Evolutionary conservation across 2,329 filamentous ascomycete genomes (phyloP), one percentile per base, ranked within the genome.

Genomic region (Neonectria hederae): DNA sequence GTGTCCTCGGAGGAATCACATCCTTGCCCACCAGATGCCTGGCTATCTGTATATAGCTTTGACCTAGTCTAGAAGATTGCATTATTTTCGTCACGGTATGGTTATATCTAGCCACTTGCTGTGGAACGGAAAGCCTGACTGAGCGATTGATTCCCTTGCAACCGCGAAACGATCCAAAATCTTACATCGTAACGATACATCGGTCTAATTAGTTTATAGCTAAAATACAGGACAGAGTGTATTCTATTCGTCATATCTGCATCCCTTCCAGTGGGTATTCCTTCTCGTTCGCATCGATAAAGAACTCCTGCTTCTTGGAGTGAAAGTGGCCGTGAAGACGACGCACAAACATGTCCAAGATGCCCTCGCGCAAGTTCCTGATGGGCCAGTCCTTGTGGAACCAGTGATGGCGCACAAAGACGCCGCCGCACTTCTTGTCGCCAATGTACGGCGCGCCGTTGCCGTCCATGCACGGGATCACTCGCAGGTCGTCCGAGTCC

Each of bases 331-430:
- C 54, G 28, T 72, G 68, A 30, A 71, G 28, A 4, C 65, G 62
- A n/a, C 58, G 63, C 19, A 72, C 54, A 26, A 68, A 46, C 5
- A 54, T 22, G 22, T 71, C 64, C 43, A 67, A 57, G 24, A 72
- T 65, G 32, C 59, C 32, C 14, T 66, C 30, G 45, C 70, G 63
- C 32, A 72, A 51, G 46, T 69, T 55, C n/a, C 48, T 38, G 21
- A 69, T 58, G 24, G 70, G 60, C 1, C 26, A 40, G 38, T 71
- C 53, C 65, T 73, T 71, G 54, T 66, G 61, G 54, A 67, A 66
- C 71, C 71, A 75, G 60, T 73, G 65, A 58, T 75, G 73, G 28
- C 71, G 65, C 56, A 75, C 58, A 9, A 75, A 74, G 10, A 69
- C 64, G 32, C 72, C 73, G 22, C 61, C 64, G 51, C 72, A 74